Evolutionary conservation across 495 filamentous ascomycete genomes (phyloP).

Genomic region (Aspergillus haitiensis): DNA sequence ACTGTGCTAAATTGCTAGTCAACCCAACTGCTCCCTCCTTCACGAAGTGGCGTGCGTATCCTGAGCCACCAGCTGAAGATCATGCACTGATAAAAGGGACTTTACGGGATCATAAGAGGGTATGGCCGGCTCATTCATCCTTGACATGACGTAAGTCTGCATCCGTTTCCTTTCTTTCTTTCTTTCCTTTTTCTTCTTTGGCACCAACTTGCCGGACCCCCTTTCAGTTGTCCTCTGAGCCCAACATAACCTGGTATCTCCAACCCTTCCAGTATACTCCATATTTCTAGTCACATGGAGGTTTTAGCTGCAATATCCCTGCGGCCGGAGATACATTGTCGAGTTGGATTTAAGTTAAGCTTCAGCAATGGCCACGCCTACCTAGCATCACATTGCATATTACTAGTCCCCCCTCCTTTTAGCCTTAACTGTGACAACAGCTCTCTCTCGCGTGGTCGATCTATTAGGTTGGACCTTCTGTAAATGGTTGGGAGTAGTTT

Average conservation of each 20-base stretch:
- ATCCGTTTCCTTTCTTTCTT: not conserved
- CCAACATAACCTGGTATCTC: too few species aligned
- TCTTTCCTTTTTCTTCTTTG: too few species aligned
- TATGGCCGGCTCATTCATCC: not conserved
- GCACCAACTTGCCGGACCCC: too few species aligned
- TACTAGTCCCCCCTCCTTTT: not conserved
- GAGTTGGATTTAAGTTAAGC: not conserved
- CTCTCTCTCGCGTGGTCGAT: not conserved
- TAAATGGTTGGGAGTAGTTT: constrained; percentile 1
- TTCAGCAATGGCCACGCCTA: not conserved
- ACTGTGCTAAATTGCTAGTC: too few species aligned
- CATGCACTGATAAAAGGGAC: not conserved
- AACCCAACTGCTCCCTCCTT: not conserved
- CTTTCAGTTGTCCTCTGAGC: too few species aligned
- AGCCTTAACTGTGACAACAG: not conserved
- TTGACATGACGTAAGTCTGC: not conserved
- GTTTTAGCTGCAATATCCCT: not conserved
- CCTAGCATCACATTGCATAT: constrained; percentile 5
- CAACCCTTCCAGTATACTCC: too few species aligned
- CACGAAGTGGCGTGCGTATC: constrained; percentile 5
- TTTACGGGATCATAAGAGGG: not conserved
- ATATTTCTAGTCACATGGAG: not conserved
- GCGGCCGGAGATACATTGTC: not conserved
- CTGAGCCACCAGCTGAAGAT: constrained; percentile 4
- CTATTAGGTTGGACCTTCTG: constrained; percentile 15